Base-by-base conservation (phyloP, 2,329 filamentous ascomycete species). In the Cryoendolithus antarcticus region DNA sequence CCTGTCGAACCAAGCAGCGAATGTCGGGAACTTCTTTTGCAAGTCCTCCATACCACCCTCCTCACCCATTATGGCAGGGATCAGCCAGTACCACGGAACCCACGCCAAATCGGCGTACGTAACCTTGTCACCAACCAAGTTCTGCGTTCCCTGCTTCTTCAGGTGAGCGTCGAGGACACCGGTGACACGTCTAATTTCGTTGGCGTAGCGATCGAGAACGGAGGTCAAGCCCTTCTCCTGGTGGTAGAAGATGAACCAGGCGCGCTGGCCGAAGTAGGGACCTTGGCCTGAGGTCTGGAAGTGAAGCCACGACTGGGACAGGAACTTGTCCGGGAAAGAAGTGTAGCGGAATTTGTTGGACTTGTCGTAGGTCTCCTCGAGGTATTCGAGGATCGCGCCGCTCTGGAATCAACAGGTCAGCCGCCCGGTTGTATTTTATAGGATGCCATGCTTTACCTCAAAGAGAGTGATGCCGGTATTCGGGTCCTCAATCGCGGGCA, bases 401-500 rank as follows among this genome's bases (percentile, higher is more conserved):
- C 35, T 39, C 35, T 37, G 10, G 3, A 32, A 4, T 13, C 12
- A 13, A n/a, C 30, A 32, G 30, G 12, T n/a, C 30, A 32, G 12
- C 10, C 30, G 19, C 19, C 6, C 19, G 19, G 3, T 21, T 6
- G 19, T 21, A 21, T 21, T 32, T n/a, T 13, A 6, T 13, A 32
- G 12, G 30, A n/a, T n/a, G 10, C 30, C 30, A n/a, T 32, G 10
- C 10, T 13, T 32, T 32, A 44, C 42, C 41, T 64, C 62, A 50
- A 57, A 64, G 4, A 64, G 44, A n/a, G 52, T 61, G 38, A 65
- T 44, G 42, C 55, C 57, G 1, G 61, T 65, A 51, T 69, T 69
- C 1, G 64, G 65, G 48, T 69, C 66, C 12, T 63, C 46, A 44
- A 70, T 64, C 3, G 62, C 59, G n/a, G 65, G 64, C 15, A 65